These are phyloP conservation scores for Fagus crenata DNA, from an alignment of 306 rosid genomes.

Conservation along the genomic window DNA sequence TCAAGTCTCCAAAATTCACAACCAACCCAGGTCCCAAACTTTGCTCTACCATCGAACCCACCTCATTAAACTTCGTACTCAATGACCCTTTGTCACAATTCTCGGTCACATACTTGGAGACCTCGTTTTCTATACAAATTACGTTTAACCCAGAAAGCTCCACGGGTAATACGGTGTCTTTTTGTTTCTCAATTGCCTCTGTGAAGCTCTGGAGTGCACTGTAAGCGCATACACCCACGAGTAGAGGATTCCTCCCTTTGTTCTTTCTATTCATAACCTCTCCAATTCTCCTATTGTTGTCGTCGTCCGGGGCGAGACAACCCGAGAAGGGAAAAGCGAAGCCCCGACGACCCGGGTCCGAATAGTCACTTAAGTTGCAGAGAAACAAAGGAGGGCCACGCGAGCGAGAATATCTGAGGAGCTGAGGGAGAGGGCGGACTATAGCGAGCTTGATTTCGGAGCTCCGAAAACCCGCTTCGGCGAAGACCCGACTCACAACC, in stretches of 20 bases:
- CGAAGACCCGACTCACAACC: constrained; percentile 88
- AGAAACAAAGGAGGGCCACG: constrained; percentile 72
- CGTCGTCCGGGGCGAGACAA: constrained; percentile 36
- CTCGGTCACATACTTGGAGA: constrained; percentile 35
- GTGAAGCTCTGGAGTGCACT: constrained; percentile 57
- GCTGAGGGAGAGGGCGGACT: constrained; percentile 69
- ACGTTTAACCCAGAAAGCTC: constrained; percentile 53
- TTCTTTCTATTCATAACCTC: constrained; percentile 54
- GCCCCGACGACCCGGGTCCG: constrained; percentile 42
- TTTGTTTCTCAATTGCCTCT: constrained; percentile 47
- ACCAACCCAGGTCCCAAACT: constrained; percentile 65
- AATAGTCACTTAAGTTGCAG: constrained; percentile 52
- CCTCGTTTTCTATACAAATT: constrained; percentile 51
- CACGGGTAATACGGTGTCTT: constrained; percentile 51
- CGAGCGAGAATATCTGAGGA: constrained; percentile 52
- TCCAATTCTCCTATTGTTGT: constrained; percentile 63
- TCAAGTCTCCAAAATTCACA: constrained; percentile 77
- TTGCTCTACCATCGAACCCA: constrained; percentile 39
- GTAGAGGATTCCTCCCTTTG: constrained; percentile 72
- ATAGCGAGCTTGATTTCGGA: constrained; percentile 83
- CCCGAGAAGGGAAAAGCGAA: constrained; percentile 47
- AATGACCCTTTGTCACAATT: constrained; percentile 33
- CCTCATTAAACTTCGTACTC: constrained; percentile 42
- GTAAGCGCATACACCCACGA: constrained; percentile 68
- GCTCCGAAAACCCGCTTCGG: constrained; percentile 97